Evolutionary conservation across 2,329 filamentous ascomycete genomes (phyloP).

Genomic region (Fusarium palustre): DNA sequence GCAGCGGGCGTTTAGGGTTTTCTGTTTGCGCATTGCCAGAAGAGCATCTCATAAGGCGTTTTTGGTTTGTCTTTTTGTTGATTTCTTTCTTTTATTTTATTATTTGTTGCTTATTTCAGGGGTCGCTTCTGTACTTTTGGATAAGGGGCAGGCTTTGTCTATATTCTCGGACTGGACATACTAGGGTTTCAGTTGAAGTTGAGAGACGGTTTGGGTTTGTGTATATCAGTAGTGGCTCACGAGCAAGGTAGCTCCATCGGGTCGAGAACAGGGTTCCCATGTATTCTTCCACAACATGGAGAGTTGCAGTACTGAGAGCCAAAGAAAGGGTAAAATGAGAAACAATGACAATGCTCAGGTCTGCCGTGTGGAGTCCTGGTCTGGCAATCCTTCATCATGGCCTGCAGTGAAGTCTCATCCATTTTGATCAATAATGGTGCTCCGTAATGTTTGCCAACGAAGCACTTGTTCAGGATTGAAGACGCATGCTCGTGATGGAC

Average conservation of each 20-base stretch:
- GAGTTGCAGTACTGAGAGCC: background rate
- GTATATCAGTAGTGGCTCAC: background rate
- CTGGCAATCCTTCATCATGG: background rate
- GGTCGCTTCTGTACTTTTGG: conserved; percentile 1
- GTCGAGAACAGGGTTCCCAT: conserved; percentile 3
- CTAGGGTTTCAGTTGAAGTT: background rate
- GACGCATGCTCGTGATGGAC: background rate
- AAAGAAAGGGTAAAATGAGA: conserved; percentile 20
- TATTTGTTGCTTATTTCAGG: conserved; percentile 9
- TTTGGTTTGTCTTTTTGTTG: conserved; percentile 22
- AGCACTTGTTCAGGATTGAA: background rate
- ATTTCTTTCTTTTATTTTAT: conserved; percentile 6
- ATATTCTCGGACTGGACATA: conserved; percentile 4
- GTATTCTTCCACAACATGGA: conserved; percentile 5
- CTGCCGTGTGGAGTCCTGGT: background rate
- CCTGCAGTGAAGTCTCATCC: conserved; percentile 3
- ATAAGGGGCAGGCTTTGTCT: conserved; percentile 1
- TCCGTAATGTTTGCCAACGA: background rate
- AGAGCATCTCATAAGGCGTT: conserved; percentile 47
- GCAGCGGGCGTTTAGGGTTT: conserved; percentile 46
- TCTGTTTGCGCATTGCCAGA: conserved; percentile 29
- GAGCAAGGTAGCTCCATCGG: background rate
- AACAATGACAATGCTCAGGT: conserved; percentile 16
- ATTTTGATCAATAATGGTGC: background rate
- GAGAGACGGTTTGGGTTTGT: conserved; percentile 2